Evolutionary conservation across 2,329 filamentous ascomycete genomes (phyloP).

Genomic region (Gnomoniopsis smithogilvyi): DNA sequence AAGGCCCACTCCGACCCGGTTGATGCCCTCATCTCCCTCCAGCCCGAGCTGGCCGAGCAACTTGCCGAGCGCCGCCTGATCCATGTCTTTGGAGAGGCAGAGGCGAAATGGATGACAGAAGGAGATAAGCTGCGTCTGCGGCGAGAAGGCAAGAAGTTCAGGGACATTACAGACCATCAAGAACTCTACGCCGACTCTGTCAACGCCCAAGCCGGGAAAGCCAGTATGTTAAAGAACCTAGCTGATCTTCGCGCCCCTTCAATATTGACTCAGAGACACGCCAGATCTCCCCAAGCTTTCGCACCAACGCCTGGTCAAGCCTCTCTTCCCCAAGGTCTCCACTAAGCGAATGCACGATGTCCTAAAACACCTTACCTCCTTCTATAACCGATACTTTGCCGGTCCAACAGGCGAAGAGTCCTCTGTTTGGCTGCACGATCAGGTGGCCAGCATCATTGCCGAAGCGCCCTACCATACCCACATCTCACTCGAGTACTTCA

Average conservation of each 20-base stretch:
- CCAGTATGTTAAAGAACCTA: conserved; percentile 22
- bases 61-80: conserved; percentile 51
- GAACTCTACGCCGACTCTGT: conserved; percentile 38
- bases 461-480: conserved; percentile 32
- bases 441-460: conserved; percentile 32
- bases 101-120: conserved; percentile 65
- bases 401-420: conserved; percentile 30
- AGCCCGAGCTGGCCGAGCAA: conserved; percentile 12
- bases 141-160: conserved; percentile 65
- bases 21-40: conserved; percentile 13
- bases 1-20: conserved; percentile 7
- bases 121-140: conserved; percentile 69
- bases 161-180: conserved; percentile 66
- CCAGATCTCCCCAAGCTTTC: conserved; percentile 32
- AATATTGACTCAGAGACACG: not conserved
- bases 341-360: conserved; percentile 63
- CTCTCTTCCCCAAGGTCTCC: conserved; percentile 55
- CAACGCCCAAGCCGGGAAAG: conserved; percentile 25
- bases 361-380: conserved; percentile 58
- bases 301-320: conserved; percentile 53
- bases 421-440: conserved; percentile 33
- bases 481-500: conserved; percentile 48
- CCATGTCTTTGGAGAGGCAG: conserved; percentile 61
- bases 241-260: too few species aligned
- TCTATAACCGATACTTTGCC: conserved; percentile 58